Conservation (phyloP, 768 basidiomycete species). For the Pulveroboletus ravenelii region DNA sequence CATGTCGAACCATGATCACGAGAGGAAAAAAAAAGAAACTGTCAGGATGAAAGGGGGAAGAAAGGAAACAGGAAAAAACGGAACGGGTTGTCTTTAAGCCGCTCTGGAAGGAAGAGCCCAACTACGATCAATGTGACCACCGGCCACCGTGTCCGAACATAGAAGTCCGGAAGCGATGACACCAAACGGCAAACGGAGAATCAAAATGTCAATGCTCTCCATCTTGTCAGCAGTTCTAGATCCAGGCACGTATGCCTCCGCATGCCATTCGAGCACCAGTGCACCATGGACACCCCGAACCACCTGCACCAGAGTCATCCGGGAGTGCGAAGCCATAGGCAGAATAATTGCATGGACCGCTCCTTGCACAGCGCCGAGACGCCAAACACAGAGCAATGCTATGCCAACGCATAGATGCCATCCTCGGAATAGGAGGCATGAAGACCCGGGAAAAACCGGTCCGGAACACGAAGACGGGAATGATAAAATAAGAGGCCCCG, state of each 20-base stretch:
- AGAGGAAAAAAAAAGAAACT: neutral
- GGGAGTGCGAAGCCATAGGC: neutral
- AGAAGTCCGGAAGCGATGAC: slow-evolving; percentile 8
- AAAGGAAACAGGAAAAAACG: neutral
- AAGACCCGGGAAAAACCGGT: no score
- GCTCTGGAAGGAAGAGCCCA: neutral
- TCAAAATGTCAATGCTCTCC: neutral
- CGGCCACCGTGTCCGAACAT: slow-evolving; percentile 2
- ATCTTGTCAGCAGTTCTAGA: neutral
- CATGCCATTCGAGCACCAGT: neutral
- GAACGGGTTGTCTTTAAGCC: neutral
- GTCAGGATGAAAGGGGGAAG: slow-evolving; percentile 1
- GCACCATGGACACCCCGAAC: neutral
- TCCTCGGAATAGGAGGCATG: neutral
- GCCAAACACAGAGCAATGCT: neutral
- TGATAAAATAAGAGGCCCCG: neutral
- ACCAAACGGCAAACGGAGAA: neutral
- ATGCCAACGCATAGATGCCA: neutral
- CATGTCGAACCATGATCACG: slow-evolving; percentile 5
- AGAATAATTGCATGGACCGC: slow-evolving; percentile 3
- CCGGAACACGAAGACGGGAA: neutral
- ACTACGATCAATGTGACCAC: neutral
- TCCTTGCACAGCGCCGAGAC: neutral
- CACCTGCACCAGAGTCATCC: neutral
- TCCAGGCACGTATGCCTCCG: no score